A percentile compares a stretch with the other conserved stretches of the same genome.
Evolutionary conservation across 805 yeast genomes (phyloP).

Genomic region (Lachancea quebecensis): DNA sequence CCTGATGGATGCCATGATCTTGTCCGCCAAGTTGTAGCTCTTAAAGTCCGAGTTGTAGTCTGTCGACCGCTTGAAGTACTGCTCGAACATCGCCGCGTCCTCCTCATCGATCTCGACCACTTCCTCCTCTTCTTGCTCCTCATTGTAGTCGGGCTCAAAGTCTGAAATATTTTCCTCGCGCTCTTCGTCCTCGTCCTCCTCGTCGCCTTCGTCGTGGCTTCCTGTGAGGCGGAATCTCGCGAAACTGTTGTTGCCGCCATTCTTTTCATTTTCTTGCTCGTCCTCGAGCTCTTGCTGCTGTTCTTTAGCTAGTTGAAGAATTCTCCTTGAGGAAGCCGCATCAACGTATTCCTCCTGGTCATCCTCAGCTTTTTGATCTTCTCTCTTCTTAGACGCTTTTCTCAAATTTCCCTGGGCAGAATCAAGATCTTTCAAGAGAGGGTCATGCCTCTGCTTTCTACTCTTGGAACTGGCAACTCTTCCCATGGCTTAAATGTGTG

Average conservation of each 20-base stretch:
- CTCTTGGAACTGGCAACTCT: slow-evolving; percentile 49
- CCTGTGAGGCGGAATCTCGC: slow-evolving; percentile 30
- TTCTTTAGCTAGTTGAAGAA: slow-evolving; percentile 80
- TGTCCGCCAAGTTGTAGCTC: slow-evolving; percentile 76
- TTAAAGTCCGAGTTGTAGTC: slow-evolving; percentile 35
- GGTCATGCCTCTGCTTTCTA: slow-evolving; percentile 65
- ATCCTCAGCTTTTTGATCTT: slow-evolving; percentile 36
- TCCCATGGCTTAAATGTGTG: slow-evolving; percentile 44
- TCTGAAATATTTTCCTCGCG: slow-evolving; percentile 40
- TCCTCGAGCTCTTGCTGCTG: slow-evolving; percentile 86
- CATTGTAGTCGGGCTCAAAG: slow-evolving; percentile 44
- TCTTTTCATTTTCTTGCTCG: slow-evolving; percentile 43
- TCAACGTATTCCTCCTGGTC: slow-evolving; percentile 61
- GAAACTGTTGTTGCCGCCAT: slow-evolving; percentile 26
- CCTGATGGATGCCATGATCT: slow-evolving; percentile 81
- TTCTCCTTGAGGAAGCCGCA: slow-evolving; percentile 75
- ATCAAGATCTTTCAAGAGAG: slow-evolving; percentile 72
- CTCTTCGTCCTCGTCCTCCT: slow-evolving; percentile 36
- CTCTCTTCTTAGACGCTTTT: slow-evolving; percentile 31
- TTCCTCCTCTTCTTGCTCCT: slow-evolving; percentile 51
- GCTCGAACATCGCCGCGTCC: slow-evolving; percentile 79
- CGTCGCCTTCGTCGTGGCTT: slow-evolving; percentile 49
- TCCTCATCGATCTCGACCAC: slow-evolving; percentile 63
- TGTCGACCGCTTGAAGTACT: slow-evolving; percentile 48
- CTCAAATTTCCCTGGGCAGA: slow-evolving; percentile 67